Evolutionary conservation across 192 early-diverging fungal species (phyloP), one percentile per base, ranked within the genome.

Genomic region (Phycomyces blakesleeanus): DNA sequence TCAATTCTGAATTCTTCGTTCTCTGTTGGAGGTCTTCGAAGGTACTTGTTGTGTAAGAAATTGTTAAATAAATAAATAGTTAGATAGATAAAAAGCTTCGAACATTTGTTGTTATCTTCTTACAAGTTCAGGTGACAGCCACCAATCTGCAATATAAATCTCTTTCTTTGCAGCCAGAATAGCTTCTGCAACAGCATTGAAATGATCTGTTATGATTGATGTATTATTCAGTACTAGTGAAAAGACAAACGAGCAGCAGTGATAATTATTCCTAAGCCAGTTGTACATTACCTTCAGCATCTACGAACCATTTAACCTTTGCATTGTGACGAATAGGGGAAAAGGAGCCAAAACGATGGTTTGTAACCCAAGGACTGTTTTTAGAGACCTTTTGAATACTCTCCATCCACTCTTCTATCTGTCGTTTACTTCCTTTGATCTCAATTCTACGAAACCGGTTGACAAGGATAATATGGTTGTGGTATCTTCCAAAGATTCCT

Each of bases 81-180:
- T n/a, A n/a, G n/a, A n/a, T n/a, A n/a, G n/a, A n/a, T n/a, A n/a
- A n/a, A n/a, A n/a, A n/a, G n/a, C n/a, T n/a, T n/a, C n/a, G n/a
- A n/a, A n/a, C n/a, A n/a, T n/a, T n/a, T n/a, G n/a, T n/a, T n/a
- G n/a, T n/a, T n/a, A n/a, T n/a, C n/a, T n/a, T n/a, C 61, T 58
- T 77, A 85, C 83, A 66, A 95, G 62, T 66, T 95, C 93, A 15
- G 93, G 93, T 40, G 88, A 88, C n/a, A 95, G 83, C 89, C 93
- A 95, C 93, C 93, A 94, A 72, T 93, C 92, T 27, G 68, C 76
- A 63, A 91, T 89, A 53, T 85, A 89, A 54, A 92, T 90, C 59
- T 86, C 84, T 40, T 81, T 74, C 25, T 83, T 83, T 25, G 91
- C 90, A 55, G 81, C 76, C 22, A 83, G 68, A 51, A 93, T 71